Base-by-base conservation (phyloP, 148 eudicot species). In the Vaccinium macrocarpon region DNA sequence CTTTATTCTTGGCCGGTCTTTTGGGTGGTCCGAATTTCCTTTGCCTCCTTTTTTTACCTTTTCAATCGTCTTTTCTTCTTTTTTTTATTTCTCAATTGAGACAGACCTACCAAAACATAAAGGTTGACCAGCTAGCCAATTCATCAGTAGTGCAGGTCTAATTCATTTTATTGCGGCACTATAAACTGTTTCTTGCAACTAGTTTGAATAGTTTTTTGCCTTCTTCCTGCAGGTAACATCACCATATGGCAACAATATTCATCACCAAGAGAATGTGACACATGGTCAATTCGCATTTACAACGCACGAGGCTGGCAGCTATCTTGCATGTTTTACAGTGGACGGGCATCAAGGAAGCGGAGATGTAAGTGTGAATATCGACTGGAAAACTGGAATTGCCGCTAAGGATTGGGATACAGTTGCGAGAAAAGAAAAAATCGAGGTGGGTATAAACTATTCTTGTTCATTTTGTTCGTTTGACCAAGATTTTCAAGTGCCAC, bases 341-440 rank as follows among this genome's bases (percentile, higher is more conserved):
- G 94, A 92, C 53, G 89, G 85, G 49, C 78, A 85, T 79, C 82
- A 87, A 76, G 91, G 87, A 83, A 57, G 82, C 4, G 86, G 82
- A 81, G 94, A 87, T 66, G 85, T 93, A 78, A 92, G 90, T 84
- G 86, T 96, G 42, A 96, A 92, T 86, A 89, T 96, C 49, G 98
- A 94, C 53, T 96, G 98, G 98, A 94, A 88, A 89, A 92, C 88
- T 42, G 98, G 98, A 81, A 86, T 96, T 86, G 98, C 95, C 50
- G 95, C 98, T 15, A 96, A 90, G 88, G 98, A 96, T 88, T 96
- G 98, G 98, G 98, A 94, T 1, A 87, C 95, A 19, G 95, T 94
- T 85, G 98, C 98, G 2, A 94, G 88, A 74, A 94, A 89, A 55
- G 98, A 95, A 84, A 93, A 95, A 82, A 88, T 95, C 84, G 95